These are phyloP conservation scores for Fomitopsis palustris DNA, from an alignment of 1,284 basidiomycete genomes.

Conservation along the genomic window DNA sequence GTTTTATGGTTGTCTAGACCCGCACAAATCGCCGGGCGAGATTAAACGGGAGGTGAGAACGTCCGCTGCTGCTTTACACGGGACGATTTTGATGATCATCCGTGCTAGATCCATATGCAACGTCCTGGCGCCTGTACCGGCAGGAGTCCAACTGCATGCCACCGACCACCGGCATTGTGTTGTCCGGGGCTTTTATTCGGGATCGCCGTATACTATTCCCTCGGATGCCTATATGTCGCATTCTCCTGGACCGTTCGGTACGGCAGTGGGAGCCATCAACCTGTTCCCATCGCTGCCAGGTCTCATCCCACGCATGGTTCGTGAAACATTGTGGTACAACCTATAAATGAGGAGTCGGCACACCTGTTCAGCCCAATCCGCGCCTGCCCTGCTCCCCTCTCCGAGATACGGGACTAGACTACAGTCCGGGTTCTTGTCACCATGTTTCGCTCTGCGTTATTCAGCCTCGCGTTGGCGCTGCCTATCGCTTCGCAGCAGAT, in stretches of 20 bases:
- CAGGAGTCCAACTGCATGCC: neutral
- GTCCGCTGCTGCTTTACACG: neutral
- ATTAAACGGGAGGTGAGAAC: no score
- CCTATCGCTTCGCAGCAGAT: conserved; percentile 28
- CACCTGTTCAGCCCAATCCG: neutral
- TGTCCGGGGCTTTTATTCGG: neutral
- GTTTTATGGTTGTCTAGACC: no score
- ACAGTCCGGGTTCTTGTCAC: conserved; percentile 1
- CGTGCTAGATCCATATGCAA: neutral
- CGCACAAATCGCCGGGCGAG: no score
- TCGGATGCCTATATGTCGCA: neutral
- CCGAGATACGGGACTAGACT: neutral
- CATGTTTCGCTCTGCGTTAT: conserved; percentile 5
- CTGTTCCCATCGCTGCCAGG: neutral
- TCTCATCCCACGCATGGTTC: neutral
- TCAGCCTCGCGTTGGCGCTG: conserved; percentile 9
- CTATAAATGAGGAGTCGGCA: neutral
- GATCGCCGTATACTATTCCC: neutral
- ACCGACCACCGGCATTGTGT: neutral
- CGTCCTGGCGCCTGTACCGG: neutral
- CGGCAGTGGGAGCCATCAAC: neutral
- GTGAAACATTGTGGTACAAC: neutral
- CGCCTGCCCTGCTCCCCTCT: neutral
- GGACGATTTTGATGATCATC: neutral
- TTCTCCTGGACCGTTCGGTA: neutral